A percentile compares a stretch with the other conserved stretches of the same genome.
phyloP scores from a whole-genome alignment of 805 yeast species.

The Deakozyma indianensis region DNA sequence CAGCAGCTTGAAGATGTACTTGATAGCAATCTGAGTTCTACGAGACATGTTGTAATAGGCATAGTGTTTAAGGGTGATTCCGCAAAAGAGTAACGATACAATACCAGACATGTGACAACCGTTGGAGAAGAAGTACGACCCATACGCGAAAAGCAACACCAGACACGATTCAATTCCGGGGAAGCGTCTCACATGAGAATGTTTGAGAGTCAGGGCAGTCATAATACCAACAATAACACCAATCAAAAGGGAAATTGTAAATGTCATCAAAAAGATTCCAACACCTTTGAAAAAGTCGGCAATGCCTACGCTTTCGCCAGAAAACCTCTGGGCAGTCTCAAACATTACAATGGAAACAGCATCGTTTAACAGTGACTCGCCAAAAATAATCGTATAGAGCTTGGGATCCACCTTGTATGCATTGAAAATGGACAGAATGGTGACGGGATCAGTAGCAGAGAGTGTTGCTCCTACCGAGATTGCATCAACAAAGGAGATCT shows the following conservation, averaged over 20 bases:
- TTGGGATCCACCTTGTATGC: constrained; percentile 98
- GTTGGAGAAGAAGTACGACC: constrained; percentile 91
- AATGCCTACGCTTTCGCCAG: constrained; percentile 65
- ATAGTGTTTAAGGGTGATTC: constrained; percentile 91
- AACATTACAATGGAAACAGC: constrained; percentile 98
- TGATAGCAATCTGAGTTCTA: constrained; percentile 90
- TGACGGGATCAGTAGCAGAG: constrained; percentile 97
- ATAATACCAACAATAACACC: constrained; percentile 80
- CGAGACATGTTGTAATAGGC: constrained; percentile 97
- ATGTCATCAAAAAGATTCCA: constrained; percentile 84
- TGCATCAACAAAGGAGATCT: constrained; percentile 91
- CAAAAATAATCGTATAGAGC: constrained; percentile 90
- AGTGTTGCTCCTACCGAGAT: constrained; percentile 94
- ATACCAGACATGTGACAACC: constrained; percentile 99
- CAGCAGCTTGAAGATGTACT: constrained; percentile 82
- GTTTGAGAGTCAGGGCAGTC: constrained; percentile 81
- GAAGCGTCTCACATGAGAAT: constrained; percentile 80
- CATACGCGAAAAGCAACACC: constrained; percentile 81
- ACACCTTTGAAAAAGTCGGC: constrained; percentile 84
- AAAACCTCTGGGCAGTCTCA: constrained; percentile 94
- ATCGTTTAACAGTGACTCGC: constrained; percentile 89
- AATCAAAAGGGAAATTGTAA: constrained; percentile 77
- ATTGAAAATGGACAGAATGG: constrained; percentile 88
- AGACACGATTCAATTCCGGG: constrained; percentile 97
- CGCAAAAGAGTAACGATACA: constrained; percentile 87